These are phyloP conservation scores for Adansonia digitata DNA, from an alignment of 345 rosid species.

Conservation along the genomic window DNA sequence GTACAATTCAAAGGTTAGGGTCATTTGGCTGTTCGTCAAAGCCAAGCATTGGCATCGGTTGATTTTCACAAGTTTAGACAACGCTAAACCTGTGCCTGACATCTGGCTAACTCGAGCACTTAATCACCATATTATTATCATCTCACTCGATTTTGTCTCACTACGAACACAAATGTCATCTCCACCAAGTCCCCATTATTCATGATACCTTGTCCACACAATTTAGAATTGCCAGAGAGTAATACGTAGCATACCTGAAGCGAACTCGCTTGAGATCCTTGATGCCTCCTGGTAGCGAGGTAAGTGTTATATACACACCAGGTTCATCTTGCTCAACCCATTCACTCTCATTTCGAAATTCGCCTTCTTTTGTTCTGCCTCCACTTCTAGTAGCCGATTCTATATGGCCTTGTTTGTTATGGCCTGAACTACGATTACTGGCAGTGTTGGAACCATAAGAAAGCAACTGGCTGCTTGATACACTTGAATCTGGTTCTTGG, in stretches of 20 bases:
- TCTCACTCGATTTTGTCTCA: background rate
- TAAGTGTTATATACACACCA: constrained; percentile 93
- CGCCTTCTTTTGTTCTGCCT: constrained; percentile 54
- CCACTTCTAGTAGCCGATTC: constrained; percentile 63
- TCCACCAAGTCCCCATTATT: background rate
- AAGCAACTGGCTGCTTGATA: constrained; percentile 35
- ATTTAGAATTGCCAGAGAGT: background rate
- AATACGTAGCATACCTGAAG: constrained; percentile 58
- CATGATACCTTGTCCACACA: background rate
- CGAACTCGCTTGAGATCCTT: constrained; percentile 98
- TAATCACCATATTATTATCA: background rate
- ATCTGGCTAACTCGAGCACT: background rate
- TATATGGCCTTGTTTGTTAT: constrained; percentile 45
- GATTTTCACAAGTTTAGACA: background rate
- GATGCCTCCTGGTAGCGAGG: constrained; percentile 74
- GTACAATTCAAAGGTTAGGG: background rate
- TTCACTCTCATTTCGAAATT: constrained; percentile 57
- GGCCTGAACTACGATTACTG: constrained; percentile 37
- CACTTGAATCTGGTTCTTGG: constrained; percentile 44
- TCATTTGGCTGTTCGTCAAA: background rate
- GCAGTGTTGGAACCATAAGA: constrained; percentile 53
- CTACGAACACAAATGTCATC: background rate
- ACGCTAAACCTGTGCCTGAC: background rate
- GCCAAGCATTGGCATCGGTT: background rate
- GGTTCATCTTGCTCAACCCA: constrained; percentile 99